These are phyloP conservation scores for Naganishia liquefaciens DNA, from an alignment of 1,284 basidiomycete species.

Conservation along the genomic window DNA sequence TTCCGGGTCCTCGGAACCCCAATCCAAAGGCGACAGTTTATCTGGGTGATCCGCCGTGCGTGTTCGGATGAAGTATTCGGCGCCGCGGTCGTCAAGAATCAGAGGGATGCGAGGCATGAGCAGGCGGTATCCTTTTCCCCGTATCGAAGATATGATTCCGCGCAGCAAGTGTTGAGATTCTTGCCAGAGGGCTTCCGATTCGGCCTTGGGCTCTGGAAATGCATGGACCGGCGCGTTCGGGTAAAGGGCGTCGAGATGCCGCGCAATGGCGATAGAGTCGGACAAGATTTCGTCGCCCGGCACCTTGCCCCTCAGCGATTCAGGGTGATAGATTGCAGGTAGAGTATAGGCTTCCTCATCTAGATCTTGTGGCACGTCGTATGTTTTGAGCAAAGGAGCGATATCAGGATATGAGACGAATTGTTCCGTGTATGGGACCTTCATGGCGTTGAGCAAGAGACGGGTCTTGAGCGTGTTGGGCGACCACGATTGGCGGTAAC, in stretches of 20 bases:
- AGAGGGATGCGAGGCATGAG: constrained; percentile 19
- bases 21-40: constrained; percentile 1
- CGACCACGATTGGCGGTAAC: constrained; percentile 32
- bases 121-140: background rate
- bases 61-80: constrained; percentile 35
- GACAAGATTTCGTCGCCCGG: constrained; percentile 21
- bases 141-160: constrained; percentile 1
- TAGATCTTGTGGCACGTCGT: constrained; percentile 8
- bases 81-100: constrained; percentile 33
- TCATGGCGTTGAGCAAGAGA: constrained; percentile 33
- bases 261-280: constrained; percentile 34
- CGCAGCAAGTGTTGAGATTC: constrained; percentile 4
- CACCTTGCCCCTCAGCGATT: constrained; percentile 17
- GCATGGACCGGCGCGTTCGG: constrained; percentile 13
- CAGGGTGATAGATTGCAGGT: constrained; percentile 32
- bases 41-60: constrained; percentile 9
- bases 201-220: constrained; percentile 15
- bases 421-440: constrained; percentile 32
- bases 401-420: constrained; percentile 38
- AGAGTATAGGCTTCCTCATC: constrained; percentile 18
- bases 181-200: constrained; percentile 7
- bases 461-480: constrained; percentile 36
- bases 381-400: constrained; percentile 24
- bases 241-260: constrained; percentile 31
- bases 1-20: constrained; percentile 21